phyloP scores from a whole-genome alignment of 106 monocot genomes.

The Ottelia alismoides region DNA sequence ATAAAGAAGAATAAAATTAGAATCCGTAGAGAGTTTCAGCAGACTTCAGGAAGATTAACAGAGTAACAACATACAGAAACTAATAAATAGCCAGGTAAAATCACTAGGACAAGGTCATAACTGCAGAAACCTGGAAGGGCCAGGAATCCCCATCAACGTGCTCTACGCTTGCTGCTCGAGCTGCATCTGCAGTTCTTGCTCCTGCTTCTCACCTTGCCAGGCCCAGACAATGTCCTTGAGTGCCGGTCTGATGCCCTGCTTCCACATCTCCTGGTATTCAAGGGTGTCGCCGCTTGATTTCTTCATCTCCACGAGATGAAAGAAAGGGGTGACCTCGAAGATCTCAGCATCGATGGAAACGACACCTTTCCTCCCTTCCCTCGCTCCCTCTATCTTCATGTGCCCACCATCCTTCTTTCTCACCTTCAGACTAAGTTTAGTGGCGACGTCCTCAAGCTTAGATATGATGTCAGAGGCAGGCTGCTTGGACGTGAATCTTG shows the following conservation, averaged over 20 bases:
- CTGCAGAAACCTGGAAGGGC: too few relatives aligned
- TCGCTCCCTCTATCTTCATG: conserved; percentile 53
- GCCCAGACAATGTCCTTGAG: conserved; percentile 69
- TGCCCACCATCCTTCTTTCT: conserved; percentile 39
- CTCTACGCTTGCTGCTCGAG: too few relatives aligned
- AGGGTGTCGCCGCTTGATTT: conserved; percentile 62
- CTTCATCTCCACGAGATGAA: conserved; percentile 62
- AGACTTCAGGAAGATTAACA: too few relatives aligned
- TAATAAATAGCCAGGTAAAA: too few relatives aligned
- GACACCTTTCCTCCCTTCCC: conserved; percentile 56
- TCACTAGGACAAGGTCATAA: too few relatives aligned
- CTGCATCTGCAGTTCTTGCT: not conserved
- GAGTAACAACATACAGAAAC: too few relatives aligned
- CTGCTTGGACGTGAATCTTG: conserved; percentile 40
- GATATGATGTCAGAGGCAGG: conserved; percentile 45
- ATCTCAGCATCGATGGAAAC: conserved; percentile 60
- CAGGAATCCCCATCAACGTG: too few relatives aligned
- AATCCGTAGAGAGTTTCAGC: too few relatives aligned
- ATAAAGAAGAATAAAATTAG: too few relatives aligned
- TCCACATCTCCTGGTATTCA: conserved; percentile 67
- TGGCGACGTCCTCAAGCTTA: conserved; percentile 55
- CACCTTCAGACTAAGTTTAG: conserved; percentile 38
- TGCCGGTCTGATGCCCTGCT: conserved; percentile 52
- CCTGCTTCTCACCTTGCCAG: conserved; percentile 36
- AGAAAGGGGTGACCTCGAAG: conserved; percentile 50